These are phyloP conservation scores for Phialophora tarda DNA, from an alignment of 2,329 filamentous ascomycete species.

Conservation along the genomic window DNA sequence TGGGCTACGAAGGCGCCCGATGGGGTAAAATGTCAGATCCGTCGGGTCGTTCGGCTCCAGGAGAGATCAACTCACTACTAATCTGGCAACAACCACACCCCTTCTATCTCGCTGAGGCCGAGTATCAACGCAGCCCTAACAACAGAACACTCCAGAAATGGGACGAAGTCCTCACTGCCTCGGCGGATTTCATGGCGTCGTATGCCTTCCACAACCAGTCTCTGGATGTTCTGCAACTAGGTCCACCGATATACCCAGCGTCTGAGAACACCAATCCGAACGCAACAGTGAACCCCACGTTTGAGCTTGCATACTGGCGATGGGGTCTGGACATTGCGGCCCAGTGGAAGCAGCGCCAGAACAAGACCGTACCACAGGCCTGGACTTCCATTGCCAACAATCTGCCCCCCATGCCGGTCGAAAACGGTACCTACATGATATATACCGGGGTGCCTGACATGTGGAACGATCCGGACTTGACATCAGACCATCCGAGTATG, in stretches of 20 bases:
- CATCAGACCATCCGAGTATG: conserved; percentile 54
- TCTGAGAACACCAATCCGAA: conserved; percentile 66
- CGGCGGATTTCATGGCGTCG: conserved; percentile 65
- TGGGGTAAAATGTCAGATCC: conserved; percentile 65
- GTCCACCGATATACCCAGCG: conserved; percentile 58
- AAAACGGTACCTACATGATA: conserved; percentile 59
- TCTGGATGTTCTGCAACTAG: conserved; percentile 60
- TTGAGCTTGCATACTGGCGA: conserved; percentile 66
- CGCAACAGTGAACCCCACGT: conserved; percentile 62
- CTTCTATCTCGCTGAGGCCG: conserved; percentile 65
- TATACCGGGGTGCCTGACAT: conserved; percentile 59
- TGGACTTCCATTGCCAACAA: conserved; percentile 59
- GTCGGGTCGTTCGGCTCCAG: conserved; percentile 61
- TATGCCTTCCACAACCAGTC: conserved; percentile 62
- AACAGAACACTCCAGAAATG: conserved; percentile 56
- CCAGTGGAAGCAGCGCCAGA: conserved; percentile 59
- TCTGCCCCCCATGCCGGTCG: conserved; percentile 60
- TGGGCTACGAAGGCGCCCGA: conserved; percentile 53
- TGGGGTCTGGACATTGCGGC: conserved; percentile 63
- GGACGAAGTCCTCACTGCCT: conserved; percentile 58
- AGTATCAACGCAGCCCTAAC: conserved; percentile 57
- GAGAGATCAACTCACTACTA: conserved; percentile 65
- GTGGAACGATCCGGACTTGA: conserved; percentile 49
- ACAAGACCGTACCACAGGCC: conserved; percentile 49
- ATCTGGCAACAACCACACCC: conserved; percentile 69